phyloP scores from a whole-genome alignment of 495 filamentous ascomycete species.

The Penicillium alfredii region DNA sequence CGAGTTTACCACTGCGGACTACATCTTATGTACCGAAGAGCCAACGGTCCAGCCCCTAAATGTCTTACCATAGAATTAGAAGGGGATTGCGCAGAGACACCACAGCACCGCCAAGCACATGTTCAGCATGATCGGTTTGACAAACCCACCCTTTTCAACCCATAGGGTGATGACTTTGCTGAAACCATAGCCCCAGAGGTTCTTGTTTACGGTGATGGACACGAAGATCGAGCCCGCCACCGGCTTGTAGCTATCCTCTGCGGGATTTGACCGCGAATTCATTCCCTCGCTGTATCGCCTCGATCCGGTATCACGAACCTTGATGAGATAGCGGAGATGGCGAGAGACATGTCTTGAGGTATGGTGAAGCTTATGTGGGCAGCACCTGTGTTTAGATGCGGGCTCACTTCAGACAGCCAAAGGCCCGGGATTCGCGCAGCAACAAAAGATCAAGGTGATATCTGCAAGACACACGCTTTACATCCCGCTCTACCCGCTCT shows the following conservation, averaged over 20 bases:
- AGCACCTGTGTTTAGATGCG: no score
- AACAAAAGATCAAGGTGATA: no score
- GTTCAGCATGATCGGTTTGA: slow-evolving; percentile 48
- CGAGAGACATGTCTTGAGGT: no score
- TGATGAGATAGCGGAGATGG: no score
- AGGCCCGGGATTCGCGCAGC: no score
- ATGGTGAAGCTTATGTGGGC: no score
- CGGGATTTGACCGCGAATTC: no score
- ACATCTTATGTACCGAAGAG: slow-evolving; percentile 50
- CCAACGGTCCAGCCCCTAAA: slow-evolving; percentile 50
- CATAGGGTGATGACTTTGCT: slow-evolving; percentile 44
- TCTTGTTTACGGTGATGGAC: slow-evolving; percentile 56
- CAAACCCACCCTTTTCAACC: slow-evolving; percentile 29
- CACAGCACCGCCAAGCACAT: slow-evolving; percentile 48
- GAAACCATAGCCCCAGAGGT: slow-evolving; percentile 51
- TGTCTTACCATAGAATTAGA: slow-evolving; percentile 53
- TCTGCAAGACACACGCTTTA: no score
- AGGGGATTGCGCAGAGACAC: slow-evolving; percentile 48
- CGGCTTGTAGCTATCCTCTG: slow-evolving; percentile 60
- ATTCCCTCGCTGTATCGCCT: no score
- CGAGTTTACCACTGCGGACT: slow-evolving; percentile 2
- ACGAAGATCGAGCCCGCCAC: slow-evolving; percentile 56
- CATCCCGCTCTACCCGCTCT: no score
- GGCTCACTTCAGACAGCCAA: no score
- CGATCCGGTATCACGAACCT: no score